Evolutionary conservation across 2,329 filamentous ascomycete species (phyloP).

Genomic region (Colletotrichum sp.): DNA sequence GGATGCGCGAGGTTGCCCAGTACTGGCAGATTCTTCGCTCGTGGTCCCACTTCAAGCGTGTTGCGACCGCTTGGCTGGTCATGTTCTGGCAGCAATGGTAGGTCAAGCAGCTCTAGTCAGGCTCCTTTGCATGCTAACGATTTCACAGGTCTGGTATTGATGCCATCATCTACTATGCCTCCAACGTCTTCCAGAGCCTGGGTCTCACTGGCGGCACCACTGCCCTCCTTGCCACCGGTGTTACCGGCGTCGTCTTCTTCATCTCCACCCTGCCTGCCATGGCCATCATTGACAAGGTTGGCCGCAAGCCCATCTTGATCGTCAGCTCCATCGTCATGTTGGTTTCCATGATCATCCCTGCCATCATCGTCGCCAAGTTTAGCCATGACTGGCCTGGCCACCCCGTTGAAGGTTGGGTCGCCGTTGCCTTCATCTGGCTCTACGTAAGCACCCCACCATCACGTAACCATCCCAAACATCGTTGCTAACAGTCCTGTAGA

Average conservation of each 20-base stretch:
- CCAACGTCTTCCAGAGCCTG: conserved; percentile 68
- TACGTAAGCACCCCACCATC: conserved; percentile 21
- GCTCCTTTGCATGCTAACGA: conserved; percentile 1
- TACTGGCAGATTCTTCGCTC: conserved; percentile 52
- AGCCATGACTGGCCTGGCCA: conserved; percentile 40
- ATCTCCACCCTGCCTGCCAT: conserved; percentile 36
- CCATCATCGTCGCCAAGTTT: conserved; percentile 44
- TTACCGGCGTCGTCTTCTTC: conserved; percentile 63
- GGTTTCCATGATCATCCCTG: conserved; percentile 41
- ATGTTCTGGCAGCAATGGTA: conserved; percentile 56
- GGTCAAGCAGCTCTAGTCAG: background rate
- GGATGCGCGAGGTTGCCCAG: conserved; percentile 51
- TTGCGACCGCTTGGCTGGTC: conserved; percentile 45
- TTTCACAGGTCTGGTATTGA: conserved; percentile 26
- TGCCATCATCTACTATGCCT: conserved; percentile 50
- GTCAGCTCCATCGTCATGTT: conserved; percentile 43
- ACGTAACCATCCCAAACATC: background rate
- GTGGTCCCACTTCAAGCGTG: conserved; percentile 55
- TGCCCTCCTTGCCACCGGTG: conserved; percentile 64
- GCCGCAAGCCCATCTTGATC: conserved; percentile 43
- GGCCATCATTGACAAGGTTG: conserved; percentile 43
- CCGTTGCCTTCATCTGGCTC: conserved; percentile 37
- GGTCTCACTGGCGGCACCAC: conserved; percentile 65
- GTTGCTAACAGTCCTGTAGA: background rate
- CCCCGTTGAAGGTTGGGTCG: conserved; percentile 40